Evolutionary conservation across 75 land plant genomes (phyloP).

Genomic region (Pinus taeda): DNA sequence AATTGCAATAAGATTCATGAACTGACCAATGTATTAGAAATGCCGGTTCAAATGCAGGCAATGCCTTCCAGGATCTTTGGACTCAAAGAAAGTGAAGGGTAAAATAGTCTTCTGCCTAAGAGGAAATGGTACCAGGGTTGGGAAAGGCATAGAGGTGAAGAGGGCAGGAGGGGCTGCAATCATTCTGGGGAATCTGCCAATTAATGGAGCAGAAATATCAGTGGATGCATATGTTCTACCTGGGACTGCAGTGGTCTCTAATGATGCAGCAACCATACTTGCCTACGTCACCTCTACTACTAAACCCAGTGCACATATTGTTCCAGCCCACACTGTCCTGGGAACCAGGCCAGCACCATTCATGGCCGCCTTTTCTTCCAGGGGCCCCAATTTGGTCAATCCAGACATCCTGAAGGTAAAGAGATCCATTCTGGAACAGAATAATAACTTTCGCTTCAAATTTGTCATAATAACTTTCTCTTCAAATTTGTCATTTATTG

Average conservation of each 20-base stretch:
- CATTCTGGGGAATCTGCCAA: slow-evolving; percentile 18
- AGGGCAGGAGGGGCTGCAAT: slow-evolving; percentile 34
- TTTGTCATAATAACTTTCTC: too few species aligned
- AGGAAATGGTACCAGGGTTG: slow-evolving; percentile 2
- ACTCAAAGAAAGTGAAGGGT: slow-evolving; percentile 17
- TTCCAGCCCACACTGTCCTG: slow-evolving; percentile 8
- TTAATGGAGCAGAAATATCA: slow-evolving; percentile 23
- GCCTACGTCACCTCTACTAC: slow-evolving; percentile 6
- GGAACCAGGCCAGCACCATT: slow-evolving; percentile 17
- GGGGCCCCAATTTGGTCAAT: slow-evolving; percentile 12
- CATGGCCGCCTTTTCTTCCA: slow-evolving; percentile 25
- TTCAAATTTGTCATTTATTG: too few species aligned
- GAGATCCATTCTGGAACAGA: too few species aligned
- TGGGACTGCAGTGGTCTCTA: slow-evolving; percentile 20
- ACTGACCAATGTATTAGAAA: too few species aligned
- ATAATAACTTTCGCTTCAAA: too few species aligned
- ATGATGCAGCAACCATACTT: slow-evolving; percentile 10
- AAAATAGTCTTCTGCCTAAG: slow-evolving; percentile 26
- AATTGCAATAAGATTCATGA: too few species aligned
- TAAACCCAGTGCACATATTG: slow-evolving; percentile 16
- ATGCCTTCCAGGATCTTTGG: slow-evolving; percentile 24
- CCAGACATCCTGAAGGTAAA: slow-evolving; percentile 10
- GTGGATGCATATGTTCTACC: slow-evolving; percentile 38
- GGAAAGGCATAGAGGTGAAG: slow-evolving; percentile 23
- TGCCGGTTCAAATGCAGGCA: too few species aligned